Evolutionary conservation across 192 early-diverging fungal genomes (phyloP), one percentile per base, ranked within the genome.

Genomic region (Backusella liffmaniae): DNA sequence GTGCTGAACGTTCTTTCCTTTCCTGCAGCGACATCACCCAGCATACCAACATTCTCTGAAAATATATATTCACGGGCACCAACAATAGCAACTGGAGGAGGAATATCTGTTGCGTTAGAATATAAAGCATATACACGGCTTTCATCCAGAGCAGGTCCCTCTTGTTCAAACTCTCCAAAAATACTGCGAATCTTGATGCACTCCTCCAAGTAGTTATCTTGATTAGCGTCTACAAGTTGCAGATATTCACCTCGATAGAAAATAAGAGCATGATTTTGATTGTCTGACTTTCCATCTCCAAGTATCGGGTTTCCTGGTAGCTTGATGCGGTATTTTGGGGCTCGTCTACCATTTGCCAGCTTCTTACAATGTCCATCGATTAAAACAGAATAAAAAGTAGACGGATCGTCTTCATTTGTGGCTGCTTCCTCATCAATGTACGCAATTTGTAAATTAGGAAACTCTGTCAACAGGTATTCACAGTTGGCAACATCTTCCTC

Each of bases 201-300:
- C 85, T 92, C 91, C 73, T 93, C 92, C 30, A 93, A 82, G 78
- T 93, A 93, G 83, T 93, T 91, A 80, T 93, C 92, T 86, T 92
- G 91, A 62, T 93, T 93, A 35, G 92, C 92, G 67, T 93, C 92
- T 34, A 93, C 90, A 3, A 92, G 85, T 78, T 93, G 90, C 71
- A 93, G 62, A 69, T 93, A 92, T 79, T 93, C 92, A 36, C 92
- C 92, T 37, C 92, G 91, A 44, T 85, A 87, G 72, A 91, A 93
- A 66, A 92, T 86, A 59, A 93, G 82, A 23, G 90, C 86, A 74
- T 92, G 91, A 82, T 91, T 92, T 80, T 92, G 92, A 77, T 93
- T 93, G 79, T 92, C 92, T 3, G 89, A 88, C 80, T 93, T 93
- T 23, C 92, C 92, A 78, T 93, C 92, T 21, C 92, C 92, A 26